Base-by-base conservation (phyloP, 257 asterid genomes). In the Linderniella brevidens region DNA sequence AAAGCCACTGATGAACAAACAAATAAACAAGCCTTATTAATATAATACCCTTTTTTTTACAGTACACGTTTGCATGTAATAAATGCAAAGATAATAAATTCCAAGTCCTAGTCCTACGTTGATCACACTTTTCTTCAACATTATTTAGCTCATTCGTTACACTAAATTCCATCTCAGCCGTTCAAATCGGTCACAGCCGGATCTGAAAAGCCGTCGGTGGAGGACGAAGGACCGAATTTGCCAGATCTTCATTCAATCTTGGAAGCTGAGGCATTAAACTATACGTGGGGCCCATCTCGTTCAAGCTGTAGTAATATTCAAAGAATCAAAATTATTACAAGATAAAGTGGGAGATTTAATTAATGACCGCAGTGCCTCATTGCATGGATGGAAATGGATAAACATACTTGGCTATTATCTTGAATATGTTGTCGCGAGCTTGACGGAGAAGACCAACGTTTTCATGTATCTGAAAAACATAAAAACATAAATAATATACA, bases 371-470 rank as follows among this genome's bases (percentile, higher is more conserved):
- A 25, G 32, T 25, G 3, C 3, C 3, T 25, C 6, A 3, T 2
- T 25, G 32, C 32, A 6, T 25, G 32, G 18, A 17, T 8, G 29
- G 9, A 41, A 35, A 19, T 32, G 8, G 16, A 20, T 15, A 11
- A 14, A 35, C 64, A 56, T 52, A 83, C 97, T 72, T 80, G 67
- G 57, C 56, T 64, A 80, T 46, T 41, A 83, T 68, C 40, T 60
- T 68, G 64, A 59, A 65, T 76, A 88, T 66, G 73, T 88, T 88
- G 9, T 80, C 82, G 36, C 92, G 83, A 62, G 86, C 86, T 68
- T 72, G 78, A 57, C 75, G 56, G 20, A 88, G 68, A 57, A 88
- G 86, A 41, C 64, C 72, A 29, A 81, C 62, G 64, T 88, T 88
- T 55, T 83, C 88, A 12, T 66, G 77, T 51, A 74, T 48, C 97